These are phyloP conservation scores for Didymella keratinophila DNA, from an alignment of 2,329 filamentous ascomycete genomes.

Conservation along the genomic window DNA sequence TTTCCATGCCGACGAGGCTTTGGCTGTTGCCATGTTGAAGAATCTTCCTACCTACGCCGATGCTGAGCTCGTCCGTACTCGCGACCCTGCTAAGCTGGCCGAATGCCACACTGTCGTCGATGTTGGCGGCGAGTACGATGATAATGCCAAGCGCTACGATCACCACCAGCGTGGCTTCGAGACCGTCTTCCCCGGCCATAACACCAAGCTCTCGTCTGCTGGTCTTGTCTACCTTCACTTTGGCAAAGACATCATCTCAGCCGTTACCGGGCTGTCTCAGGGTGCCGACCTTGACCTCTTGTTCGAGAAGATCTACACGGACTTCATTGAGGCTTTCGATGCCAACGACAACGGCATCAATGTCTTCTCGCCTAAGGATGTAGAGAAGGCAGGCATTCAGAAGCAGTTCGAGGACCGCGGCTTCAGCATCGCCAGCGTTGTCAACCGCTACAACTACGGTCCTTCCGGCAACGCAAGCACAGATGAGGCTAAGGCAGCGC, in stretches of 20 bases:
- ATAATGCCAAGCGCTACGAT: constrained; percentile 80
- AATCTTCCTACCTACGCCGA: constrained; percentile 80
- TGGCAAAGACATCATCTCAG: constrained; percentile 81
- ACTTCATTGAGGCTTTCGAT: constrained; percentile 94
- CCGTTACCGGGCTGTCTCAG: constrained; percentile 66
- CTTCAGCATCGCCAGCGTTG: constrained; percentile 84
- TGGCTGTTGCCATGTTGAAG: constrained; percentile 95
- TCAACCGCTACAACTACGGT: constrained; percentile 83
- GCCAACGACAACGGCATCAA: constrained; percentile 97
- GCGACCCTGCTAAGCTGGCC: constrained; percentile 79
- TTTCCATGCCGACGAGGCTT: constrained; percentile 98
- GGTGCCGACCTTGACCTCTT: constrained; percentile 75
- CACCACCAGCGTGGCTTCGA: constrained; percentile 95
- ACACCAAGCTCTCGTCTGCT: constrained; percentile 91
- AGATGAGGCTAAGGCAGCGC: constrained; percentile 63
- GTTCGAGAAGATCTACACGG: constrained; percentile 88
- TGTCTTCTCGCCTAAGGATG: constrained; percentile 74
- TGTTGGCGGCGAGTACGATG: constrained; percentile 93
- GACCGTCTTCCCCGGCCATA: constrained; percentile 81
- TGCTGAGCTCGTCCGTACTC: constrained; percentile 81
- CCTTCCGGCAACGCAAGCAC: constrained; percentile 52
- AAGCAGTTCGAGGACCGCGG: constrained; percentile 85
- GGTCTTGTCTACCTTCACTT: constrained; percentile 97
- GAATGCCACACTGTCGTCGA: constrained; percentile 95
- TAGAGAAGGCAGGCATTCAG: constrained; percentile 74